These are phyloP conservation scores for Aspergillus eucalypticola DNA, from an alignment of 2,329 filamentous ascomycete species.

Conservation along the genomic window DNA sequence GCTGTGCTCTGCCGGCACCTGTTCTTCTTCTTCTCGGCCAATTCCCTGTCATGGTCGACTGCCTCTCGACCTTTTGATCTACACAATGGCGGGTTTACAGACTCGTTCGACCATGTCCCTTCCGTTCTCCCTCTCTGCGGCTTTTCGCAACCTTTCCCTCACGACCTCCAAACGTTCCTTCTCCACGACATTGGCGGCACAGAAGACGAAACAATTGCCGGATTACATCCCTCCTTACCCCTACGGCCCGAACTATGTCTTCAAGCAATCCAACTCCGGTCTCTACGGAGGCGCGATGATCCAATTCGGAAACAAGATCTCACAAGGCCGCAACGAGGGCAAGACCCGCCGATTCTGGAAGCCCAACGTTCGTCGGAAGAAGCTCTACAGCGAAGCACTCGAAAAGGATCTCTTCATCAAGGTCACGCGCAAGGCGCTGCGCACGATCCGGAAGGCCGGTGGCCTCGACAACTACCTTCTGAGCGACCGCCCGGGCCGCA, in stretches of 20 bases:
- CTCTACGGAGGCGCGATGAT: conserved; percentile 50
- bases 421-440: conserved; percentile 47
- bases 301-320: conserved; percentile 54
- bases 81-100: conserved; percentile 35
- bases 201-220: conserved; percentile 36
- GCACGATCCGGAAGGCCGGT: conserved; percentile 75
- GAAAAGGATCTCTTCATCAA: conserved; percentile 47
- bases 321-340: conserved; percentile 50
- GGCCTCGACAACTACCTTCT: conserved; percentile 91
- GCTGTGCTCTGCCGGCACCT: neutral
- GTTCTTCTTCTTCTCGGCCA: neutral
- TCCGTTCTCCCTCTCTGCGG: conserved; percentile 38
- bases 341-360: conserved; percentile 53
- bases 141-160: conserved; percentile 43
- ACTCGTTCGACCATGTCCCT: conserved; percentile 32
- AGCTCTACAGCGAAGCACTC: conserved; percentile 48
- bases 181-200: conserved; percentile 37
- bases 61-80: conserved; percentile 12
- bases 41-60: conserved; percentile 20
- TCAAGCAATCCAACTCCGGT: conserved; percentile 50
- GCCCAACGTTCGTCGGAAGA: conserved; percentile 52
- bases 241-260: conserved; percentile 45
- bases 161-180: conserved; percentile 40
- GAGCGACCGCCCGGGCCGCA: conserved; percentile 71
- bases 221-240: conserved; percentile 49